A percentile compares a stretch with the other conserved stretches of the same genome.
Evolutionary conservation across 139 green algal species (phyloP).

Genomic region (Tetraselmis striata): DNA sequence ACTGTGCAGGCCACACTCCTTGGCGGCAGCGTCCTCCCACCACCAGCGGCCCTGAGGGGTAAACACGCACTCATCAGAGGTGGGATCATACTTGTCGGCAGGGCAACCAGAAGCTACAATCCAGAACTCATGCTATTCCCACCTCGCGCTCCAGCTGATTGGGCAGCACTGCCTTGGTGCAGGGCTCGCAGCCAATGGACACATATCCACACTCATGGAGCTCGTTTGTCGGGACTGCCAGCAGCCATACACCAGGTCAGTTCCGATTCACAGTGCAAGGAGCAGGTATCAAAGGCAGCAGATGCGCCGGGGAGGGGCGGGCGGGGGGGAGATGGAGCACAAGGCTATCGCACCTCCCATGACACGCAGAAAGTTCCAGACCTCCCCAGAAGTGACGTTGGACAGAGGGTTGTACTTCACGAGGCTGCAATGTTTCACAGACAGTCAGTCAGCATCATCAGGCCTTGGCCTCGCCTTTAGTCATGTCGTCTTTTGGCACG

Average conservation of each 20-base stretch:
- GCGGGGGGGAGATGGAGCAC: no score
- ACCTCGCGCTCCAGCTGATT: constrained; percentile 92
- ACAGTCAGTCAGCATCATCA: no score
- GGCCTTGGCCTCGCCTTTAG: no score
- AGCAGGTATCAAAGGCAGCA: no score
- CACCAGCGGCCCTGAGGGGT: constrained; percentile 79
- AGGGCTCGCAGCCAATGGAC: constrained; percentile 96
- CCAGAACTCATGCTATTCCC: no score
- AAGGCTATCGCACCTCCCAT: constrained; percentile 54
- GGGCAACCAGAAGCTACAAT: no score
- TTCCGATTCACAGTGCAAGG: no score
- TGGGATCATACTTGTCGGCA: no score
- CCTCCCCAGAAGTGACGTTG: constrained; percentile 77
- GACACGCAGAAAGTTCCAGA: constrained; percentile 95
- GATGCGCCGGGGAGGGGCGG: no score
- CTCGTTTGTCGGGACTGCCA: constrained; percentile 82
- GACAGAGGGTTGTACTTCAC: constrained; percentile 98
- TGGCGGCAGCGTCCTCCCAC: constrained; percentile 88
- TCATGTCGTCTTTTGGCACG: no score
- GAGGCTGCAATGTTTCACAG: constrained; percentile 75
- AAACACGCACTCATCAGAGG: no score
- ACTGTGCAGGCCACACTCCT: constrained; percentile 96
- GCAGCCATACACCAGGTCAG: no score
- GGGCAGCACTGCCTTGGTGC: constrained; percentile 88
- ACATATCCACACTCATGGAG: constrained; percentile 88